phyloP scores from a whole-genome alignment of 805 yeast species.

The Nakazawaea sp. region DNA sequence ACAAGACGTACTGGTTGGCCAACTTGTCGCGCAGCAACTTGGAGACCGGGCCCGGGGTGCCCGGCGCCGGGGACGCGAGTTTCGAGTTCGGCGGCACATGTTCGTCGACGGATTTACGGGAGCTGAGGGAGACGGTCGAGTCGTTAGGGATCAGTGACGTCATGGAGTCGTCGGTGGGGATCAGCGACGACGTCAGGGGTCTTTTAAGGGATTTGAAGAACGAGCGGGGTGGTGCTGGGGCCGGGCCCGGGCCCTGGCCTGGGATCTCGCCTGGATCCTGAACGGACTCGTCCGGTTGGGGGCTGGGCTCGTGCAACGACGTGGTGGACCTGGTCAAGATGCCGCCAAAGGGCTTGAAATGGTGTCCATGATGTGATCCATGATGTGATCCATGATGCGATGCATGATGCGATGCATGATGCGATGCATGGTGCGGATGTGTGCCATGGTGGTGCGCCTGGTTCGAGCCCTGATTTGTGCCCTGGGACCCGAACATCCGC shows the following conservation, averaged over 20 bases:
- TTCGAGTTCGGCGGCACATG: not conserved
- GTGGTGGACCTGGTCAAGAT: not conserved
- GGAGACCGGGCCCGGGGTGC: not conserved
- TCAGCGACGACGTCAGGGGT: not conserved
- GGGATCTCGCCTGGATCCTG: not conserved
- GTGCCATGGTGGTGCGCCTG: not conserved
- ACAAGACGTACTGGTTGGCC: slow-evolving; percentile 1
- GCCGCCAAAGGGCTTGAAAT: not conserved
- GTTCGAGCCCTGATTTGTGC: not conserved
- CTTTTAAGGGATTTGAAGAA: slow-evolving; percentile 3
- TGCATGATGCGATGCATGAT: not conserved
- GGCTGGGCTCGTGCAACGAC: not conserved
- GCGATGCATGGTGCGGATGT: not conserved
- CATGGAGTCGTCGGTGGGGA: not conserved
- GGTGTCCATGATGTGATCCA: not conserved
- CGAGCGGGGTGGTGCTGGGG: not conserved
- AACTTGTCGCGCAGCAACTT: not conserved
- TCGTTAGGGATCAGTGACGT: not conserved
- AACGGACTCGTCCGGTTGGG: not conserved
- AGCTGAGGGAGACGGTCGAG: no score
- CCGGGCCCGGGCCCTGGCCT: no score
- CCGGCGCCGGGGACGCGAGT: not conserved
- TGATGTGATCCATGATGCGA: not conserved
- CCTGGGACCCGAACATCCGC: not conserved
- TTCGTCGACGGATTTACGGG: not conserved